Base-by-base conservation (phyloP, 2,329 filamentous ascomycete genomes). In the Aspergillus neoniger region DNA sequence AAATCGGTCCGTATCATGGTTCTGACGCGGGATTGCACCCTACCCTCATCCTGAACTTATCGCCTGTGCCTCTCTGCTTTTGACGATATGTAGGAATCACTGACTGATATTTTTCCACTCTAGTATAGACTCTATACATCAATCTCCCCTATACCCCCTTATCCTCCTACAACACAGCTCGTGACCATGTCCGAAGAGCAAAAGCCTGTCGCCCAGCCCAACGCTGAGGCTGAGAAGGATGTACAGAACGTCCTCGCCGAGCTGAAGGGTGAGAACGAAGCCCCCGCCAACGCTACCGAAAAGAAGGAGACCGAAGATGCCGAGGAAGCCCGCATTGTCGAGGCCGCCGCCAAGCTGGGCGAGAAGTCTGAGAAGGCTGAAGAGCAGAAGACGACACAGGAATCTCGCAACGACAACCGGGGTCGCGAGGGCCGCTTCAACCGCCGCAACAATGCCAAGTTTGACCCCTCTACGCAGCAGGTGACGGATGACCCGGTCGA, bases 401-500 rank as follows among this genome's bases (percentile, higher is more conserved):
- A 71, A 14, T 63, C 65, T 5, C 69, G 71, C 19, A 64, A 67
- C 28, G 64, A 67, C 30, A 65, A 63, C 53, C 67, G 67, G 21
- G 69, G 69, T 59, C 70, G 67, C 58, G 67, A 67, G 56, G 68
- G 67, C 51, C 70, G 67, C 51, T 67, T 67, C 58, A 68, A 68
- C 50, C 69, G 73, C 62, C 71, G 73, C 66, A 85, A 86, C 68
- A 89, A 89, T 67, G 82, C 83, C 76, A 91, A 91, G 77, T 91
- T 88, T 60, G 88, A 92, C 70, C 84, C 91, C 53, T 87, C 86
- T 52, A 76, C 81, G 38, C 85, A 86, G 65, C 80, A 87, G 56
- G 88, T 91, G 72, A 89, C 88, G 23, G 87, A 90, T 69, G 91
- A 97, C 76, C 90, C 90, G 1, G 83, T 82, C 23, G 86, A 90